Base-by-base conservation (phyloP, 164 flowering plant genomes). In the Vitis rupestris region DNA sequence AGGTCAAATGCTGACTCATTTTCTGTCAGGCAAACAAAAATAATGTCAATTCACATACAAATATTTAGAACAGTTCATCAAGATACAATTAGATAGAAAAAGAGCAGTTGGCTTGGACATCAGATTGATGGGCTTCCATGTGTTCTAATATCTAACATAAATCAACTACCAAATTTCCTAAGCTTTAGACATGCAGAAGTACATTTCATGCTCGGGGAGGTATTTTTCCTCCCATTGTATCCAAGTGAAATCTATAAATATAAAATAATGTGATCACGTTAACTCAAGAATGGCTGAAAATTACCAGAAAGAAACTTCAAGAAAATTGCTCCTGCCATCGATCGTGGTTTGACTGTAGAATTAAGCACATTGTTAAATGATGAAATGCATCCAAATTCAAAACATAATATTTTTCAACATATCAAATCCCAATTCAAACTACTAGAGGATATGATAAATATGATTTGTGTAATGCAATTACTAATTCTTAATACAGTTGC, bases 1-100 rank as follows among this genome's bases (percentile, higher is more conserved):
- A 90, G 83, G 71, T 93, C 97, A 76, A 93, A 93, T 50, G 98
- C 98, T 10, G 77, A 82, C 57, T 90, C 97, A 73, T 88, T 87
- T 68, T 89, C 97, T 89, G 91, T 17, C 37, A 69, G 30, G 58
- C 14, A 29, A 67, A 79, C 63, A 60, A 29, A 4, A 49, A 52
- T 51, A 0, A 44, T 13, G 16, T 23, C n/a, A 59, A 68, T 16
- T 50, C 50, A 67, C 5, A 10, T 44, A 44, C 30, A 14, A 61
- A 57, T 12, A 15, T 16, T 47, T n/a, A 19, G n/a, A 68, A 49
- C 57, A 69, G 29, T 31, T 50, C 11, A 54, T 31, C 44, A 3
- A 37, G 44, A 37, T 37, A 37, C 7, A 37, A 37, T 6, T 14
- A 53, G 9, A 60, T 16, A 19, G 16, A 50, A 68, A 50, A 9